These are phyloP conservation scores for Podila minutissima DNA, from an alignment of 192 early-diverging fungal species.

Conservation along the genomic window DNA sequence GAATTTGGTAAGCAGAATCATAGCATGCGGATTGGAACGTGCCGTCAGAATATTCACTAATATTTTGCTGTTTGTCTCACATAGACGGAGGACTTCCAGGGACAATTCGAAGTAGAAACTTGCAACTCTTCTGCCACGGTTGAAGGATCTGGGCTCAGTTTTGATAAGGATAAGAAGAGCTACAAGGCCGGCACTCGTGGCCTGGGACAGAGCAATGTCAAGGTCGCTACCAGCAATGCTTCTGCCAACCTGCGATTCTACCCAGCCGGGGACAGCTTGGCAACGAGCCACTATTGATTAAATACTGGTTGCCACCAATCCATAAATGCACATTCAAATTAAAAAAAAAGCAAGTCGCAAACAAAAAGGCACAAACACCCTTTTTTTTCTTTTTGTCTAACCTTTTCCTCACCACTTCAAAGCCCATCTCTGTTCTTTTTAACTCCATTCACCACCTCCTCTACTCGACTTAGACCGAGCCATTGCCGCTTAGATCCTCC, in stretches of 20 bases:
- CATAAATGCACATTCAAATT: no score
- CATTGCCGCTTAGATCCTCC: not conserved
- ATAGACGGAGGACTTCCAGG: constrained; percentile 29
- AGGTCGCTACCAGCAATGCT: constrained; percentile 14
- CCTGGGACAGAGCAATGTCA: constrained; percentile 12
- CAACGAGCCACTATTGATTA: not conserved
- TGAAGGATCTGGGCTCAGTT: constrained; percentile 21
- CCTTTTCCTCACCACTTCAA: no score
- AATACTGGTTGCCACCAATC: no score
- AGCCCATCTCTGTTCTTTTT: no score
- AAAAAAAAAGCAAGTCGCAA: no score
- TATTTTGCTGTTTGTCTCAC: not conserved
- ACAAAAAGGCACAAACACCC: no score
- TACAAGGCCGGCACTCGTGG: constrained; percentile 21
- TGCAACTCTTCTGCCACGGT: constrained; percentile 16
- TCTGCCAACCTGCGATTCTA: constrained; percentile 27
- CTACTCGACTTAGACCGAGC: not conserved
- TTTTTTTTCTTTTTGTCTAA: no score
- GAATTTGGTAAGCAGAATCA: constrained; percentile 23
- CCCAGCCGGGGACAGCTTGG: constrained; percentile 27
- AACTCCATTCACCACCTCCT: no score
- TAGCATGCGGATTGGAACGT: no score
- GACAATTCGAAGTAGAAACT: constrained; percentile 28
- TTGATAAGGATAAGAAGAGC: constrained; percentile 30
- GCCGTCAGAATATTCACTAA: not conserved